phyloP scores from a whole-genome alignment of 1,284 basidiomycete genomes.

The Anthracocystis panici-leucophaei region DNA sequence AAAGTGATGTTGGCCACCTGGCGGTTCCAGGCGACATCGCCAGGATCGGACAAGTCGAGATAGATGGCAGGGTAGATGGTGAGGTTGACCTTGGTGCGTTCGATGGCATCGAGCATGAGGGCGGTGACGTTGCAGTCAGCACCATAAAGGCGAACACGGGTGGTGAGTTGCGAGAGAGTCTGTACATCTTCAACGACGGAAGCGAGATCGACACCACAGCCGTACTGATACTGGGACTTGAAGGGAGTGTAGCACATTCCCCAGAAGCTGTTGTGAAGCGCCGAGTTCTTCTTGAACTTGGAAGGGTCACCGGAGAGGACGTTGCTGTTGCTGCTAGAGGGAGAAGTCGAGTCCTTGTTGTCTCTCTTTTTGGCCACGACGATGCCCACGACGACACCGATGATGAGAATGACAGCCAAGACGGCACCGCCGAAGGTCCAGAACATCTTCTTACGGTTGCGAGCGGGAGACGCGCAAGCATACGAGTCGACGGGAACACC shows the following conservation, averaged over 20 bases:
- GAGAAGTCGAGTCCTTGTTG: constrained; percentile 11
- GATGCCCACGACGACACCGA: constrained; percentile 35
- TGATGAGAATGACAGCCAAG: constrained; percentile 23
- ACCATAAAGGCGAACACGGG: constrained; percentile 37
- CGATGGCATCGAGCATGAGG: constrained; percentile 40
- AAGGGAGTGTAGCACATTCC: constrained; percentile 50
- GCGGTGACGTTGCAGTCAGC: constrained; percentile 53
- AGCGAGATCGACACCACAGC: constrained; percentile 36
- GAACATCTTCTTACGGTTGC: constrained; percentile 21
- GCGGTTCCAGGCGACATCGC: constrained; percentile 26
- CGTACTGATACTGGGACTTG: constrained; percentile 41
- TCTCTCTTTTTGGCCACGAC: constrained; percentile 31
- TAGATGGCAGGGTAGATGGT: constrained; percentile 47
- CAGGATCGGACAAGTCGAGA: constrained; percentile 31
- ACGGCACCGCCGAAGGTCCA: constrained; percentile 33
- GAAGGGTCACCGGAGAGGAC: constrained; percentile 34
- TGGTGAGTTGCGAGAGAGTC: constrained; percentile 38
- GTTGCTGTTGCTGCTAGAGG: constrained; percentile 13
- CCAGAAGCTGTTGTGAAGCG: constrained; percentile 42
- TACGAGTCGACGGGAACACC: constrained; percentile 15
- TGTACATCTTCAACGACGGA: constrained; percentile 39
- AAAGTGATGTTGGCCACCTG: constrained; percentile 43
- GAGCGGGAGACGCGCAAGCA: not conserved
- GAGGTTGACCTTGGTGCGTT: constrained; percentile 47
- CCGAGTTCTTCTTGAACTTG: constrained; percentile 37